phyloP scores from a whole-genome alignment of 2,329 filamentous ascomycete genomes.

The Paraphaeosphaeria sporulosa region DNA sequence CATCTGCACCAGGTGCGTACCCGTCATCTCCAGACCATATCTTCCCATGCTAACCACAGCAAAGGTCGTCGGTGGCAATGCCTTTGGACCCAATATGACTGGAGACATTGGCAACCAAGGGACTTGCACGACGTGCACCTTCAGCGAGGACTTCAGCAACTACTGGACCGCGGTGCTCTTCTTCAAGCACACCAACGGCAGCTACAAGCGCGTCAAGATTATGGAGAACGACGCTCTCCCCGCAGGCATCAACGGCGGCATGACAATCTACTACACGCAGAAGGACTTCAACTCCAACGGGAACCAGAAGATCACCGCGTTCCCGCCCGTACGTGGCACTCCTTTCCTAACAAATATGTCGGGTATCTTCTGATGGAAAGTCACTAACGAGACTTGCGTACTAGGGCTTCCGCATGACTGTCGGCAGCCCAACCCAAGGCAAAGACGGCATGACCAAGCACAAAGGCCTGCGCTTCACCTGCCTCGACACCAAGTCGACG shows the following conservation, averaged over 20 bases:
- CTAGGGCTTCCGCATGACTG: conserved; percentile 28
- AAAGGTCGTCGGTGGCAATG: conserved; percentile 31
- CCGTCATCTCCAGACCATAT: background rate
- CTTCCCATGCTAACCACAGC: background rate
- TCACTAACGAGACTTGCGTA: background rate
- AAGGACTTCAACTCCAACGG: conserved; percentile 39
- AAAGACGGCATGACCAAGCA: conserved; percentile 26
- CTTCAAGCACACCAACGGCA: conserved; percentile 21
- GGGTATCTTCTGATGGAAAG: background rate
- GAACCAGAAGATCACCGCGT: conserved; percentile 22
- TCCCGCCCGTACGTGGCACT: conserved; percentile 20
- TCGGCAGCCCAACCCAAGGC: conserved; percentile 33
- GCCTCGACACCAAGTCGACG: conserved; percentile 25
- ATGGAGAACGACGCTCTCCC: conserved; percentile 19
- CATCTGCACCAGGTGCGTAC: conserved; percentile 26
- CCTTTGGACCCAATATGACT: conserved; percentile 29
- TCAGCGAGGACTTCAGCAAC: conserved; percentile 34
- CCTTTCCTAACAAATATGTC: background rate
- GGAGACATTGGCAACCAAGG: conserved; percentile 29
- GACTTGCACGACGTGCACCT: conserved; percentile 31
- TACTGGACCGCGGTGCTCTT: conserved; percentile 33
- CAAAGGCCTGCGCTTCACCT: conserved; percentile 23
- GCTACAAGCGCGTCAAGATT: conserved; percentile 23
- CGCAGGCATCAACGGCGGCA: conserved; percentile 21
- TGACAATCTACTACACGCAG: conserved; percentile 31